Evolutionary conservation across 371 early-diverging fungal species (phyloP), one percentile per base, ranked within the genome.

Genomic region (Apophysomyces ossiformis): DNA sequence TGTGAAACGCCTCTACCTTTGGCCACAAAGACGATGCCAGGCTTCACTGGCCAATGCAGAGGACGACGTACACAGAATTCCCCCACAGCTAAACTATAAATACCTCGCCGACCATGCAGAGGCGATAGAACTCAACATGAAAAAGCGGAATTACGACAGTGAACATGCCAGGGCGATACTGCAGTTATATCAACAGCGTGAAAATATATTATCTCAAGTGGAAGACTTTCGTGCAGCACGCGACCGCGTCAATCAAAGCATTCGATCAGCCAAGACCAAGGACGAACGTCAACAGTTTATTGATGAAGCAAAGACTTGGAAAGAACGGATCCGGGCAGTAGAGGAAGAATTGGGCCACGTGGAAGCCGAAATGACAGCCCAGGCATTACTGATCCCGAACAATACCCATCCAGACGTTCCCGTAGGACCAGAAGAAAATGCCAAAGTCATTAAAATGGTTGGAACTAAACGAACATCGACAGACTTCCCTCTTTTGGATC

Each of bases 341-440:
- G 75, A 81, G 36, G 87, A 89, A 41, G 63, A 76, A 32, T 45
- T 89, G 1, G 60, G 70, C 1, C 54, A 50, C 16, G 46, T 87
- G 0, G 86, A 90, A 46, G 50, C 65, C 1, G 70, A 70, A 7
- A 69, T 90, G 35, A 82, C 84, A 8, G 76, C 81, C 0, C 84
- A 86, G 46, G 92, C 87, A 0, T 69, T 87, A 18, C 69, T 84
- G 58, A 80, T 94, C 8, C 93, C 95, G 8, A 94, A 94, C 68
- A 83, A 77, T 35, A 90, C 92, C 4, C 88, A 90, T 61, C 86
- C 88, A 4, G 69, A 73, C 15, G 68, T 84, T 0, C 93, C 93
- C 7, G 76, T 93, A 45, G 93, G 93, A 6, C 72, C 84, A 36
- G 92, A 92, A 69, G 69, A 72, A 9, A 81, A 83, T 3, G 91